These are phyloP conservation scores for Juncus effusus DNA, from an alignment of 176 grass and related monocot species.

Conservation along the genomic window DNA sequence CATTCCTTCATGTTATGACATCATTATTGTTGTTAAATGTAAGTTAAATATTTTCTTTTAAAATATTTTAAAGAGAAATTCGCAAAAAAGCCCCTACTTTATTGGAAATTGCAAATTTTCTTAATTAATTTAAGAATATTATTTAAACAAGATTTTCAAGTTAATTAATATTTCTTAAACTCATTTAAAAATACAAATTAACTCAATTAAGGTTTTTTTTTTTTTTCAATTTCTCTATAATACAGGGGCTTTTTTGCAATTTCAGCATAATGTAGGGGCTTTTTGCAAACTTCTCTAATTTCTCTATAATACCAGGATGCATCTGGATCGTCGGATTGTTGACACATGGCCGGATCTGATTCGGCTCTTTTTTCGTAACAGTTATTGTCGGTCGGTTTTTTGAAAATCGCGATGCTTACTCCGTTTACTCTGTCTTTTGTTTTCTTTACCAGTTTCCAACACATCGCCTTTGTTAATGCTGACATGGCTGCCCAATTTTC, in stretches of 20 bases:
- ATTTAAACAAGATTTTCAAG: not conserved
- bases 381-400: slow-evolving; percentile 61
- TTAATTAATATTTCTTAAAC: too few species aligned
- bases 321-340: slow-evolving; percentile 64
- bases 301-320: slow-evolving; percentile 77
- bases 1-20: slow-evolving; percentile 45
- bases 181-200: too few species aligned
- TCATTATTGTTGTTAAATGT: not conserved
- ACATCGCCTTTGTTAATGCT: slow-evolving; percentile 70
- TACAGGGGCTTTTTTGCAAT: too few species aligned
- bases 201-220: too few species aligned
- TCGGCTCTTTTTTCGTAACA: slow-evolving; percentile 49
- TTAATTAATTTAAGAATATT: too few species aligned
- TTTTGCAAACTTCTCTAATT: not conserved
- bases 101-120: too few species aligned
- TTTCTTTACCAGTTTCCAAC: slow-evolving; percentile 71
- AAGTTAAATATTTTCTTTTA: too few species aligned
- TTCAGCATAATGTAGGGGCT: too few species aligned
- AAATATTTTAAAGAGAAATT: too few species aligned
- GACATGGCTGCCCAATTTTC: slow-evolving; percentile 52
- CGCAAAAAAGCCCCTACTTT: too few species aligned
- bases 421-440: slow-evolving; percentile 60
- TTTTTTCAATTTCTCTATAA: too few species aligned
- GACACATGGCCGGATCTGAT: slow-evolving; percentile 56
- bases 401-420: slow-evolving; percentile 64